Evolutionary conservation across 202 grass and related monocot genomes (phyloP), one percentile per base, ranked within the genome.

Genomic region (Elaeis oleifera): DNA sequence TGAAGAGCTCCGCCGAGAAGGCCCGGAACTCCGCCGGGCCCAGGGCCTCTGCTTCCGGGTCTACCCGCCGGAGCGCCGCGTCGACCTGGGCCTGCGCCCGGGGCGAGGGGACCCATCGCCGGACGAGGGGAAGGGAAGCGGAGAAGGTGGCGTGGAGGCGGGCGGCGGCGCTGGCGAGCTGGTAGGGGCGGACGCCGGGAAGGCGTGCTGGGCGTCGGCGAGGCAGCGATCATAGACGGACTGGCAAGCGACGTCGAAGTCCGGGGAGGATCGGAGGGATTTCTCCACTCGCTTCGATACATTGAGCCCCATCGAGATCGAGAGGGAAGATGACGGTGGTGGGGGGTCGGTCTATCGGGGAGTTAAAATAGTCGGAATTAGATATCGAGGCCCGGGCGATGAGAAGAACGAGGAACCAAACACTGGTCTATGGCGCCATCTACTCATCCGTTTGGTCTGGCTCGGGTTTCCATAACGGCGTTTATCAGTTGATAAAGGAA

Each of bases 201-300:
- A 87, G 65, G 69, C 75, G 54, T 44, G 67, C 77, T 80, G 71
- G 16, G 77, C 79, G 55, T 74, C 76, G 31, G 68, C 58, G 49
- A 75, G 67, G 58, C 83, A 85, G 48, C 65, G 60, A 28, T 73
- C 67, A 65, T 84, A 97, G 58, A 77, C 67, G 23, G 64, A 56
- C 60, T 83, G 71, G 60, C 84, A 96, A 56, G 65, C 67, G 70
- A 56, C 63, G 72, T 63, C 55, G 78, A 96, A 90, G 24, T 60
- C 65, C 66, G 83, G 69, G 56, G 83, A 73, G 14, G 72, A 70
- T 50, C 58, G 73, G 58, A 88, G 73, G 17, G 78, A 65, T 16
- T 53, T 26, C 55, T 81, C 76, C 59, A 88, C 91, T 24, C 79
- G 73, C 71, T 97, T 97, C 13, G 92, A 97, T 16, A 77, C 71